Evolutionary conservation across 805 yeast species (phyloP).

Genomic region (Yamadazyma takamatsuzukensis): DNA sequence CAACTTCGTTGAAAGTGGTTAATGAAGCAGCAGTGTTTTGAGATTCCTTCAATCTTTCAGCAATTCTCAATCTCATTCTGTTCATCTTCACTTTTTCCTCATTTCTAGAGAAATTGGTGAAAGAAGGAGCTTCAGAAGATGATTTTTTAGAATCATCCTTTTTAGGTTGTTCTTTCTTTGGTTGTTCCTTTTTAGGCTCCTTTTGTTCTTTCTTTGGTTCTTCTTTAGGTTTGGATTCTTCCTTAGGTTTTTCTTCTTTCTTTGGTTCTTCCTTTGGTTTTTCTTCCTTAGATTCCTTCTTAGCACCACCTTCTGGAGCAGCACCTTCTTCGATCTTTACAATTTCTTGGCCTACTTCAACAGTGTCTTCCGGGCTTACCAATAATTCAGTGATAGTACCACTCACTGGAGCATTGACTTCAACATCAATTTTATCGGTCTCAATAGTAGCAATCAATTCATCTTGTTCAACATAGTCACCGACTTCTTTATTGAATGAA

Average conservation of each 20-base stretch:
- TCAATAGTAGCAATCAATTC: conserved; percentile 95
- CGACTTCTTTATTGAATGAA: conserved; percentile 64
- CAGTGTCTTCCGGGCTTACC: conserved; percentile 86
- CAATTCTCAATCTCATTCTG: conserved; percentile 98
- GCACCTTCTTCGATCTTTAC: conserved; percentile 79
- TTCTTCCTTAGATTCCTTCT: conserved; percentile 22
- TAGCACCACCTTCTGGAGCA: conserved; percentile 53
- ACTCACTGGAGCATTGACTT: conserved; percentile 89
- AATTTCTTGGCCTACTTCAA: conserved; percentile 91
- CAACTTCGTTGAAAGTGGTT: conserved; percentile 97
- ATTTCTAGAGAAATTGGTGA: conserved; percentile 63
- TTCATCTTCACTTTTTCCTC: conserved; percentile 97
- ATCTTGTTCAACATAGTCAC: conserved; percentile 82
- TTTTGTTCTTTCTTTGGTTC: conserved; percentile 24
- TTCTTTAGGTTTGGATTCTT: conserved; percentile 17
- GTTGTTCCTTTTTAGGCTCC: conserved; percentile 28
- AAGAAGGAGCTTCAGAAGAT: conserved; percentile 22
- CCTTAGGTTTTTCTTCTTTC: conserved; percentile 26
- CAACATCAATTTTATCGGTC: conserved; percentile 97
- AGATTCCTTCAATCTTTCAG: conserved; percentile 98
- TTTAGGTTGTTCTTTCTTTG: conserved; percentile 20
- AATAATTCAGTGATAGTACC: conserved; percentile 86
- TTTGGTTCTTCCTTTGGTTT: conserved; percentile 30
- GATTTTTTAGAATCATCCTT: conserved; percentile 10
- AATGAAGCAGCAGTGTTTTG: conserved; percentile 98